Evolutionary conservation across 371 early-diverging fungal species (phyloP), one percentile per base, ranked within the genome.

Genomic region (Lichtheimia ornata): DNA sequence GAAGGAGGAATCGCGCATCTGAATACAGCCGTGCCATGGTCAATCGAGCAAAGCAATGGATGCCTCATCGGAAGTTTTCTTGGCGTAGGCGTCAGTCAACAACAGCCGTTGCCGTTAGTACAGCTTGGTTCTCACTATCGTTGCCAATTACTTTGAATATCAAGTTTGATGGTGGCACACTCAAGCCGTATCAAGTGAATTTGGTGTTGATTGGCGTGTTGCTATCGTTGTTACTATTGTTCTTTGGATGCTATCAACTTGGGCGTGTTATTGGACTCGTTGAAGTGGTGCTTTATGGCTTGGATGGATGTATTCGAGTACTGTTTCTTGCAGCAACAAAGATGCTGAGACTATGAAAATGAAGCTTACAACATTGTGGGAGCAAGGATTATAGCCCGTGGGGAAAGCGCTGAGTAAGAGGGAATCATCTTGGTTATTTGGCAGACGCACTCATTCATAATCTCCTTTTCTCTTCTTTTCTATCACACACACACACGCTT

Each of bases 151-250:
- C 61, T 15, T 17, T 61, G 2, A 57, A 45, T 35, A 47, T 57
- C 27, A 57, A 57, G 17, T 27, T n/a, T 27, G 35, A 9, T 15
- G 53, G 27, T 47, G 30, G 15, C 13, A 9, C n/a, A 12, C 14
- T 59, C 9, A 50, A 52, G n/a, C 51, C 60, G 30, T 61, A 61
- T 40, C 61, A 61, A 61, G 25, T 61, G 14, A 61, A 61, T 30
- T 27, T 42, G 4, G 45, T 49, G n/a, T 40, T 61, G 5, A 2
- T 61, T 12, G 45, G 61, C 22, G 54, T 35, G 14, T 25, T 61
- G 13, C 20, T 53, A 17, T 27, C 20, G 5, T 14, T 61, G 1
- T 18, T 30, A 3, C 47, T 61, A 20, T 30, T 61, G 14, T 61
- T 61, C 22, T 61, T 54, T 27, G 50, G 49, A 11, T 61, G 41